These are phyloP conservation scores for Aethionema arabicum DNA, from an alignment of 345 rosid species.

Conservation along the genomic window DNA sequence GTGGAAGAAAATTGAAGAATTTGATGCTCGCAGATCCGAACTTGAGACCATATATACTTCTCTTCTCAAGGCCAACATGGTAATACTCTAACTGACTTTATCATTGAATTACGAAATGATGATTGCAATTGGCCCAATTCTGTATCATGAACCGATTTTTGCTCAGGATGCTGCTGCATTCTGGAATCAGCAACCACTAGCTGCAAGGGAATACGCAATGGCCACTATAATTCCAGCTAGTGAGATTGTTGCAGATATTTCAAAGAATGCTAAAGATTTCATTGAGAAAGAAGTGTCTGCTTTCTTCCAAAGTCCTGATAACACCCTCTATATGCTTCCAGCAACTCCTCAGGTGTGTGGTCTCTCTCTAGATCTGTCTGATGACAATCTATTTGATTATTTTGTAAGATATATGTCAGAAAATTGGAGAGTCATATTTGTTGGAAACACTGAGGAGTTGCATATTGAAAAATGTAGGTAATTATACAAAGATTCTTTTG, in stretches of 20 bases:
- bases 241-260: slow-evolving; percentile 59
- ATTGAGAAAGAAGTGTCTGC: slow-evolving; percentile 78
- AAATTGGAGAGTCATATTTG: slow-evolving; percentile 13
- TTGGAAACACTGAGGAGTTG: background rate
- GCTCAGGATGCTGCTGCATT: slow-evolving; percentile 77
- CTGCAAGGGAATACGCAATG: slow-evolving; percentile 79
- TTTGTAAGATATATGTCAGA: background rate
- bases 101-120: background rate
- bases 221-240: slow-evolving; percentile 82
- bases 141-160: slow-evolving; percentile 21
- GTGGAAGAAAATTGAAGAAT: slow-evolving; percentile 94
- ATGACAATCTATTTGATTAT: background rate
- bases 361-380: background rate
- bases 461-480: slow-evolving; percentile 1
- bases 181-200: slow-evolving; percentile 86
- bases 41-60: slow-evolving; percentile 77
- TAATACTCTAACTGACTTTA: slow-evolving; percentile 29
- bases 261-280: slow-evolving; percentile 68
- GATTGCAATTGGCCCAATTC: slow-evolving; percentile 1
- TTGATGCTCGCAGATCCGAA: slow-evolving; percentile 87
- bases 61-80: slow-evolving; percentile 78
- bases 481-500: slow-evolving; percentile 3
- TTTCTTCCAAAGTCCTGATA: slow-evolving; percentile 78
- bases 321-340: slow-evolving; percentile 86
- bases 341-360: slow-evolving; percentile 76